Evolutionary conservation across 306 rosid genomes (phyloP).

Genomic region (Acacia melanoxylon): DNA sequence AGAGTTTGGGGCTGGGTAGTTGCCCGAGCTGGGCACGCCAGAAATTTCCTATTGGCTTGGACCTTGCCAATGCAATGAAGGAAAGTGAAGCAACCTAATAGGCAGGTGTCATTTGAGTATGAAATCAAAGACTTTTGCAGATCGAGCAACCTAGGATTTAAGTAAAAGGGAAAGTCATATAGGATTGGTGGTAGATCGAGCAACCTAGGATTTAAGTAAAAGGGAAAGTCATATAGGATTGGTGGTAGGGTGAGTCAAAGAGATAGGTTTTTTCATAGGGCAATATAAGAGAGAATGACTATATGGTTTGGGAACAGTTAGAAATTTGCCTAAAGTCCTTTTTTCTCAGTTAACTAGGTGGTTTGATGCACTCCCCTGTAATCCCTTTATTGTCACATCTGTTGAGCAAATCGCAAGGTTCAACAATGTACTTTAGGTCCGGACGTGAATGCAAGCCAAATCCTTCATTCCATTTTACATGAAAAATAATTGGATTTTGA

Average conservation of each 20-base stretch:
- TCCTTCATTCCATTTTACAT: not conserved
- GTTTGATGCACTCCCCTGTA: not conserved
- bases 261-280: conserved; percentile 14
- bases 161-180: not conserved
- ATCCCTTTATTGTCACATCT: not conserved
- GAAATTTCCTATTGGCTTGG: conserved; percentile 30
- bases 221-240: not conserved
- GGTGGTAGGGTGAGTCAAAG: not conserved
- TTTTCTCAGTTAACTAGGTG: not conserved
- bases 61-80: conserved; percentile 29
- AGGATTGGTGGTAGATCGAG: not conserved
- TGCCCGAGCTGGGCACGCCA: conserved; percentile 1
- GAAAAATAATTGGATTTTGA: not conserved
- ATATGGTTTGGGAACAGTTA: not conserved
- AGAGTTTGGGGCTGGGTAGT: not conserved
- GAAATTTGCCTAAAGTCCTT: not conserved
- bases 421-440: not conserved
- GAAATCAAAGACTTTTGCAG: not conserved
- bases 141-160: not conserved
- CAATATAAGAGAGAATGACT: not conserved
- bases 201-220: not conserved
- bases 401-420: not conserved
- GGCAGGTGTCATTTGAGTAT: conserved; percentile 31
- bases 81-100: conserved; percentile 17
- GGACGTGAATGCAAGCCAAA: not conserved